Evolutionary conservation across 192 early-diverging fungal species (phyloP), one percentile per base, ranked within the genome.

Genomic region (Linnemannia hyalina): DNA sequence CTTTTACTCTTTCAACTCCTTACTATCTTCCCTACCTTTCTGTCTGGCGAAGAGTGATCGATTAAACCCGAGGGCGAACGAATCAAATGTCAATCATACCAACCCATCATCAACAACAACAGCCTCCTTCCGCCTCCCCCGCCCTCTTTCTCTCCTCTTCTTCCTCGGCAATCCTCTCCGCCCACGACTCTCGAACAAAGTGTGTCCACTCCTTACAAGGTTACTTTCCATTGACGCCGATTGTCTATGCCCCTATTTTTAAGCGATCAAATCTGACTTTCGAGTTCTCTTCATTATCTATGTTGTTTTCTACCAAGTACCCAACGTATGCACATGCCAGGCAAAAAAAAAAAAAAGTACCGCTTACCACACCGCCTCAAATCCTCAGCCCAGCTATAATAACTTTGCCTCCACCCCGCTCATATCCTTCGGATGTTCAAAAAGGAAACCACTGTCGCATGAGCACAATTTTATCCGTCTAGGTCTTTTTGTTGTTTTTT

Each of bases 401-500:
- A 65, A 32, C 60, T 32, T 65, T 65, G 29, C 13, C 29, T 3
- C 9, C 42, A 4, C 11, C 42, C 42, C 42, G 22, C 7, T 65
- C 29, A 15, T 6, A 22, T 40, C 38, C 55, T 65, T 65, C 60
- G 60, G 60, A 65, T 65, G 60, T 65, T 65, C 29, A 65, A 65
- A 65, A 65, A 65, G 60, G 60, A 65, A 65, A 65, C 60, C n/a
- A 26, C 2, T 65, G 60, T 65, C 60, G 60, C 60, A 65, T 65
- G 60, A 65, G 60, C 60, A 26, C 60, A 3, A 32, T 32, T 63
- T 32, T 63, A 10, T 26, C 8, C 47, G 8, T 13, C 60, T 63
- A 22, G 10, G 15, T 5, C 23, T 5, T 57, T 57, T n/a, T n/a
- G n/a, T n/a, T n/a, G n/a, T n/a, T 57, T 57, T 26, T 26, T 57